Evolutionary conservation across 2,329 filamentous ascomycete genomes (phyloP), one percentile per base, ranked within the genome.

Genomic region (Daldinia sp.): DNA sequence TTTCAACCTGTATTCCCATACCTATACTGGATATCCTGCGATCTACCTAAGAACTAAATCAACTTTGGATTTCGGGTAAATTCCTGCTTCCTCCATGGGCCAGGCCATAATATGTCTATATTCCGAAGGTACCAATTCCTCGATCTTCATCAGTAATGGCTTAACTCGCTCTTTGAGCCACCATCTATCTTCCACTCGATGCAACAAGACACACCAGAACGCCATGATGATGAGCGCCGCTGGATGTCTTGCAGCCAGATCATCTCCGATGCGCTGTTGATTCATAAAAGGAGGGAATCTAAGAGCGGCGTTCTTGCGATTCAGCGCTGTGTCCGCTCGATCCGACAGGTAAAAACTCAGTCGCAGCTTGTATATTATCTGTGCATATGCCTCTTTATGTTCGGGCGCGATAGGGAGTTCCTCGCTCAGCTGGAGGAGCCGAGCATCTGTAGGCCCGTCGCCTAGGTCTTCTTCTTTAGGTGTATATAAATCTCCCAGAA

Each of bases 161-260:
- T 39, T 27, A 1, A 69, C 59, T 25, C 53, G 58, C 1, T 61
- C 66, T 49, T 57, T 60, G 0, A 70, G 61, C 67, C 67, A 71
- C 68, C 70, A 72, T 41, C 65, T 60, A 8, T 64, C 51, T 52
- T 71, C 64, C 9, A 69, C 58, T 3, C 71, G 63, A 27, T 70
- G 41, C 15, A 72, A 35, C 48, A 73, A 52, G 5, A 72, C 63
- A 39, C 69, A 70, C 72, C 72, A 73, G 43, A 64, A 72, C 1
- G 66, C 68, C 68, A 71, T 68, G 1, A 73, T n/a, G 3, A 73
- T 58, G 15, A 73, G 63, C 25, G 72, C 66, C 37, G 64, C 58
- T 17, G 66, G 63, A 4, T 59, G 49, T 35, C 63, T 65, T 3
- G 27, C 45, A 2, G 60, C 68, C 7, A 71, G 58, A 21, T 68